phyloP scores from a whole-genome alignment of 257 asterid genomes.

The Knoxia roxburghii region DNA sequence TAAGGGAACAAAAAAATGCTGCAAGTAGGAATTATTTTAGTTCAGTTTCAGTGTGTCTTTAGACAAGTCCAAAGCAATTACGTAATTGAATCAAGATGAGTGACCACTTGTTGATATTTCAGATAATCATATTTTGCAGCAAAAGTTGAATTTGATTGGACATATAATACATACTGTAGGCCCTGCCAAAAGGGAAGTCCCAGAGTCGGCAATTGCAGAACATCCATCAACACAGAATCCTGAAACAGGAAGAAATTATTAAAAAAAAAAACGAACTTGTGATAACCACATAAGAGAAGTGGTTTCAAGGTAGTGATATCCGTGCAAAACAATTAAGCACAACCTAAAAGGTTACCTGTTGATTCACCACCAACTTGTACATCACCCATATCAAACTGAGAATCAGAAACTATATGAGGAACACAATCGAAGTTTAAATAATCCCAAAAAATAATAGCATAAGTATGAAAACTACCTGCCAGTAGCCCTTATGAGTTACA shows the following conservation, averaged over 20 bases:
- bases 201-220: constrained; percentile 92
- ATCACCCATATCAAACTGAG: constrained; percentile 83
- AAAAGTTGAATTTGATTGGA: not conserved
- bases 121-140: not conserved
- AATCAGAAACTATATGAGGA: constrained; percentile 6
- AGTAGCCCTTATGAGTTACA: constrained; percentile 79
- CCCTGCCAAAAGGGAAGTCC: constrained; percentile 90
- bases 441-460: not conserved
- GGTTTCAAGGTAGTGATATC: constrained; percentile 3
- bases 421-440: constrained; percentile 3
- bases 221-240: constrained; percentile 79
- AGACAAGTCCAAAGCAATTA: not conserved
- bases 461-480: constrained; percentile 57
- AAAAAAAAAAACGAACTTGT: constrained; percentile 3
- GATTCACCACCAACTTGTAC: constrained; percentile 65
- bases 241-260: constrained; percentile 23
- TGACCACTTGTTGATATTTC: not conserved
- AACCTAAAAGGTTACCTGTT: constrained; percentile 45
- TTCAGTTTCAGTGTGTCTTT: not conserved
- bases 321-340: constrained; percentile 12
- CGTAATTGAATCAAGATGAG: not conserved
- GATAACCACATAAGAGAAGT: not conserved
- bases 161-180: constrained; percentile 61
- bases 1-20: not conserved
- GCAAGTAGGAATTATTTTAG: not conserved